These are phyloP conservation scores for Xylaria multiplex DNA, from an alignment of 2,329 filamentous ascomycete genomes.

Conservation along the genomic window DNA sequence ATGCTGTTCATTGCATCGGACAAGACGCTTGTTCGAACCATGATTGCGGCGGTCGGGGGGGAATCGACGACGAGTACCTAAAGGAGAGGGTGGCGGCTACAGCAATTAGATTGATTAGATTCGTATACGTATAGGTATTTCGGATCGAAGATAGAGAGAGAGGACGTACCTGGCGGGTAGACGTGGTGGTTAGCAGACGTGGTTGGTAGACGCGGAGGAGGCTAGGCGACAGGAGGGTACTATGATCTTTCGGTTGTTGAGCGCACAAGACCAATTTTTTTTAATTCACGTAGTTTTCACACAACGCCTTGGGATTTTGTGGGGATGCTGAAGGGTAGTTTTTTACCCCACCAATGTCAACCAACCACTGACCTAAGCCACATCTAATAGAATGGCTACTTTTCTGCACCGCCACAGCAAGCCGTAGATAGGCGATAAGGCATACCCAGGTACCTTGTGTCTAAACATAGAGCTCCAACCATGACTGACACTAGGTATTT, in stretches of 20 bases:
- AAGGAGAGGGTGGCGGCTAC: slow-evolving; percentile 13
- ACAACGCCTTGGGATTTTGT: slow-evolving; percentile 16
- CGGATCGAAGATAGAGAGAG: not conserved
- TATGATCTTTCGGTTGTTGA: slow-evolving; percentile 22
- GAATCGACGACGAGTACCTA: slow-evolving; percentile 27
- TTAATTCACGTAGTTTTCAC: slow-evolving; percentile 21
- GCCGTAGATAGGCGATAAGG: too few species aligned
- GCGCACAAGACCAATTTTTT: slow-evolving; percentile 33
- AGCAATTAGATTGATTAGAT: slow-evolving; percentile 10
- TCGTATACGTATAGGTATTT: not conserved
- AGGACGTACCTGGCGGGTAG: slow-evolving; percentile 23
- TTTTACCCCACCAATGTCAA: too few species aligned
- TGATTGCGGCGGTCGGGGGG: slow-evolving; percentile 26
- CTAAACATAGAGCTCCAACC: too few species aligned
- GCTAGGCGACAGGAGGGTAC: slow-evolving; percentile 13
- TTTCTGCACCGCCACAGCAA: too few species aligned
- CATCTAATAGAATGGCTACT: not conserved
- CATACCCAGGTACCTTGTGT: too few species aligned
- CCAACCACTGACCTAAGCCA: not conserved
- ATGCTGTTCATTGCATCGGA: slow-evolving; percentile 31
- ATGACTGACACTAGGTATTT: too few species aligned
- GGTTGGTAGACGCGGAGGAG: slow-evolving; percentile 26
- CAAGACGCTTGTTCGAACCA: slow-evolving; percentile 35
- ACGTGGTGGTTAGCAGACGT: slow-evolving; percentile 27
- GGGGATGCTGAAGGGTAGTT: slow-evolving; percentile 5